Evolutionary conservation across 139 green algal species (phyloP).

Genomic region (Chlamydomonas incerta): DNA sequence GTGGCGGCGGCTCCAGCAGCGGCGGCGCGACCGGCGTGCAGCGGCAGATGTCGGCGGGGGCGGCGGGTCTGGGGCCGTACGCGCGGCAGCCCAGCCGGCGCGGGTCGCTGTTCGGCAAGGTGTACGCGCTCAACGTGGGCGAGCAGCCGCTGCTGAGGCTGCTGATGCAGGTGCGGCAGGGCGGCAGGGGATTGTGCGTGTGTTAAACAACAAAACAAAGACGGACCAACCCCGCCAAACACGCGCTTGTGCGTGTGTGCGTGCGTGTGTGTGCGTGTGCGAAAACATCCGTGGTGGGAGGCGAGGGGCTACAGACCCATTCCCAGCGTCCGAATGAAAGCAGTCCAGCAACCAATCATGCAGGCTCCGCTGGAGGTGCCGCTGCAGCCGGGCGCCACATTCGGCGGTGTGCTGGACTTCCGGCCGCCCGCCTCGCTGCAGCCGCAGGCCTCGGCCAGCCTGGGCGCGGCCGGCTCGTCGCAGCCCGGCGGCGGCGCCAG

Average conservation of each 20-base stretch:
- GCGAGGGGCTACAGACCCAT: too few species aligned
- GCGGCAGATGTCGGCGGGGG: background rate
- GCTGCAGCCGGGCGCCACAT: conserved; percentile 73
- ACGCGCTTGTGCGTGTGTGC: too few species aligned
- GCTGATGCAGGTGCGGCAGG: conserved; percentile 37
- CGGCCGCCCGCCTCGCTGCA: conserved; percentile 5
- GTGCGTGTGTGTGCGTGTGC: too few species aligned
- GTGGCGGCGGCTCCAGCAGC: background rate
- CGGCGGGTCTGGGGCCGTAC: background rate
- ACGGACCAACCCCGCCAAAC: too few species aligned
- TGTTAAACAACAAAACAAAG: too few species aligned
- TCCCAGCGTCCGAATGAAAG: too few species aligned
- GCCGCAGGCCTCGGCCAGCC: too few species aligned
- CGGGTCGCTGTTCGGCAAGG: conserved; percentile 31
- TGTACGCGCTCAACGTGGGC: conserved; percentile 43
- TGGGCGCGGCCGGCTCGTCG: background rate
- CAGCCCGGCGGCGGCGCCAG: too few species aligned
- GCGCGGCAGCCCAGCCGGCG: background rate
- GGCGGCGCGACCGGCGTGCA: background rate
- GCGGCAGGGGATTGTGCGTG: background rate
- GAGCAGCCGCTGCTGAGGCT: conserved; percentile 53
- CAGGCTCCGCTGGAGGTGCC: conserved; percentile 72
- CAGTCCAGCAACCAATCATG: too few species aligned
- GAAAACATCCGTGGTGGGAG: too few species aligned
- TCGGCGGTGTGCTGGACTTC: conserved; percentile 80